A percentile compares a stretch with the other conserved stretches of the same genome.
These are phyloP conservation scores for Aspergillus wentii DNA, from an alignment of 495 filamentous ascomycete species.

Conservation along the genomic window DNA sequence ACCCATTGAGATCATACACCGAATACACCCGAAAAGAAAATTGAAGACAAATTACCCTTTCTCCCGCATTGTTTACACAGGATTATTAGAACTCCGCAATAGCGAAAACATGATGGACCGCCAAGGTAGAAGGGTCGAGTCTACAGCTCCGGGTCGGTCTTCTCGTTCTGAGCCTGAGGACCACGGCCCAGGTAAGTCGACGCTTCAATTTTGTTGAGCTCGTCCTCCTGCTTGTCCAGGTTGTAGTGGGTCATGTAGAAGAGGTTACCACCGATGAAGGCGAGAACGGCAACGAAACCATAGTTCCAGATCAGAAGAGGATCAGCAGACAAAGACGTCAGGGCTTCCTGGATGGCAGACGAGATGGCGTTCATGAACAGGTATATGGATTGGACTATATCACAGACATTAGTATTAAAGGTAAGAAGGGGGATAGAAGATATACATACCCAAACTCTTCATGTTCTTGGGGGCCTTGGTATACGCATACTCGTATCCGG, in stretches of 20 bases:
- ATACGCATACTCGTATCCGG: constrained; percentile 47
- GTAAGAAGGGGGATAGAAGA: not conserved
- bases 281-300: constrained; percentile 55
- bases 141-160: constrained; percentile 4
- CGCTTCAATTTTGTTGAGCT: constrained; percentile 47
- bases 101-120: no score
- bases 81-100: no score
- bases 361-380: constrained; percentile 62
- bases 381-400: constrained; percentile 55
- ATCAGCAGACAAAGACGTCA: constrained; percentile 57
- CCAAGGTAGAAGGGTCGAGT: no score
- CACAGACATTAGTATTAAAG: constrained; percentile 9
- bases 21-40: no score
- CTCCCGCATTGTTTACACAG: no score
- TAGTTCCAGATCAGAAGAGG: constrained; percentile 65
- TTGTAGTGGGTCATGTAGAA: constrained; percentile 56
- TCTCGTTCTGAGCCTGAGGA: constrained; percentile 1
- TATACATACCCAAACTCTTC: constrained; percentile 27
- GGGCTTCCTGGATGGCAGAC: constrained; percentile 57
- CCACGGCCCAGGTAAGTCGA: constrained; percentile 14
- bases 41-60: no score
- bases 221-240: constrained; percentile 60
- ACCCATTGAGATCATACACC: no score
- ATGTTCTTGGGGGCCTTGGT: constrained; percentile 33
- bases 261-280: constrained; percentile 47